phyloP scores from a whole-genome alignment of 192 early-diverging fungal genomes.

The Irineochytrium annulatum region DNA sequence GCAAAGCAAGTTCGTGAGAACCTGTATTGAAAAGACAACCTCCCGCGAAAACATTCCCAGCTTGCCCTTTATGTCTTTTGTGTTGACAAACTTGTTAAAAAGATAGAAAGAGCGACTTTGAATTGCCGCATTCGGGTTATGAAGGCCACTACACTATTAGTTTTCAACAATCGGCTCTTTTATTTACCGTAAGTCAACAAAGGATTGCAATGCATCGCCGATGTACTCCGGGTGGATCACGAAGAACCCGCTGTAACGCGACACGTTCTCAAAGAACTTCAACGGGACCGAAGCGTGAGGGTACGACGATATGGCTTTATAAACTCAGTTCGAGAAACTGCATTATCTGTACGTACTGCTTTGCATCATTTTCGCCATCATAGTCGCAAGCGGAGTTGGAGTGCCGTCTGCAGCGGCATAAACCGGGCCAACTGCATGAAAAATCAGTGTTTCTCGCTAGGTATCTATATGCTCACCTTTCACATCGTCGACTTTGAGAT shows the following conservation, averaged over 20 bases:
- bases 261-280: slow-evolving; percentile 71
- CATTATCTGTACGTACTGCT: slow-evolving; percentile 43
- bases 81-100: slow-evolving; percentile 78
- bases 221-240: slow-evolving; percentile 48
- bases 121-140: slow-evolving; percentile 64
- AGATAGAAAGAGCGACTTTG: slow-evolving; percentile 82
- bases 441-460: too few relatives aligned
- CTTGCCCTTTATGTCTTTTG: slow-evolving; percentile 20
- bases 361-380: slow-evolving; percentile 61
- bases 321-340: slow-evolving; percentile 32
- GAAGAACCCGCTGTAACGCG: slow-evolving; percentile 70
- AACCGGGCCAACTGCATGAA: too few relatives aligned
- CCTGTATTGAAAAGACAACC: slow-evolving; percentile 37
- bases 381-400: slow-evolving; percentile 51
- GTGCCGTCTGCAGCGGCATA: slow-evolving; percentile 28
- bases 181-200: slow-evolving; percentile 67
- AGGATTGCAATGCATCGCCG: slow-evolving; percentile 64
- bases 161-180: too few relatives aligned
- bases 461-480: too few relatives aligned
- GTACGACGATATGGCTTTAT: slow-evolving; percentile 61
- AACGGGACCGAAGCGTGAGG: slow-evolving; percentile 70
- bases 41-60: slow-evolving; percentile 6
- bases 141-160: slow-evolving; percentile 67
- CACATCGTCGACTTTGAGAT: slow-evolving; percentile 63
- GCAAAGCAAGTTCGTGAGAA: slow-evolving; percentile 4